Evolutionary conservation across 192 early-diverging fungal genomes (phyloP).

Genomic region (Dissophora ornata): DNA sequence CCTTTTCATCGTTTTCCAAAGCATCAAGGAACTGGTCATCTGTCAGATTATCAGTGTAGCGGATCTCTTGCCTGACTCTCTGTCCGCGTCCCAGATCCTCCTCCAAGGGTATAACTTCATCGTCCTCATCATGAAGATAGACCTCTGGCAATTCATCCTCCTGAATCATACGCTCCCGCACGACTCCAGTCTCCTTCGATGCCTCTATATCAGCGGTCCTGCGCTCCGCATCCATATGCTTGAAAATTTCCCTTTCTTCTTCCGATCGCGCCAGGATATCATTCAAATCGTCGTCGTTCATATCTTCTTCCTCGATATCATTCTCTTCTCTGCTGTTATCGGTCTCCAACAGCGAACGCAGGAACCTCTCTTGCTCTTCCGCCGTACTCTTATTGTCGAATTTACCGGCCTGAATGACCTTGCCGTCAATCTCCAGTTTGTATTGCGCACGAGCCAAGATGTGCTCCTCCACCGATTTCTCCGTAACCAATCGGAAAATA

Average conservation of each 20-base stretch:
- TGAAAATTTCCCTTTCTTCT: constrained; percentile 81
- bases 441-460: constrained; percentile 94
- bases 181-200: constrained; percentile 58
- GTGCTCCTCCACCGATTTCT: constrained; percentile 92
- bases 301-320: constrained; percentile 73
- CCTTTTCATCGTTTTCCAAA: constrained; percentile 72
- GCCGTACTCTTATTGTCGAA: constrained; percentile 97
- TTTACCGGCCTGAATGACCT: constrained; percentile 99
- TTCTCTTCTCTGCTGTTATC: constrained; percentile 85
- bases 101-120: constrained; percentile 60
- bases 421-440: constrained; percentile 97
- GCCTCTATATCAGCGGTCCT: constrained; percentile 52
- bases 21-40: constrained; percentile 94
- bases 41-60: constrained; percentile 92
- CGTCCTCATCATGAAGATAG: constrained; percentile 76
- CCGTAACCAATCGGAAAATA: constrained; percentile 92
- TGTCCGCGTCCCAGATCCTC: constrained; percentile 76
- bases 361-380: constrained; percentile 90
- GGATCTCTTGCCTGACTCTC: constrained; percentile 77
- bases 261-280: constrained; percentile 91
- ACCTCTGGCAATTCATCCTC: constrained; percentile 89
- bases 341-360: constrained; percentile 84
- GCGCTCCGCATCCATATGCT: constrained; percentile 81
- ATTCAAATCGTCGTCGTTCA: constrained; percentile 93
- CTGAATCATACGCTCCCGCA: constrained; percentile 82